phyloP scores from a whole-genome alignment of 129 eudicot genomes.

The Centrapalus pauciflorus region DNA sequence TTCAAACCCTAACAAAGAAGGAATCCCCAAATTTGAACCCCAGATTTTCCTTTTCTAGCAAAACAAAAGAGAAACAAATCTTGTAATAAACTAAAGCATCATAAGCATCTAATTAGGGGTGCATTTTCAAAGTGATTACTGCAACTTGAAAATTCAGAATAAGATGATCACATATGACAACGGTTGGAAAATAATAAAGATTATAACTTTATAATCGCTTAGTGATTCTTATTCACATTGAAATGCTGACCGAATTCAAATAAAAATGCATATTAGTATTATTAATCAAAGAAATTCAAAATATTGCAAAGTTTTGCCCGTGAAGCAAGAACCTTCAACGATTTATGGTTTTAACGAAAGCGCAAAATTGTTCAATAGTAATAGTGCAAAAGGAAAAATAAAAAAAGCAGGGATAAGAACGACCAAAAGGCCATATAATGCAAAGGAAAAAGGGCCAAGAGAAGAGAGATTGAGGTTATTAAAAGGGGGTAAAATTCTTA shows the following conservation, averaged over 20 bases:
- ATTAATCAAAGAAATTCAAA: neutral
- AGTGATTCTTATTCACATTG: neutral
- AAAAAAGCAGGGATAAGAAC: neutral
- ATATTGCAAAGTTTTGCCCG: neutral
- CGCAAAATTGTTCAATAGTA: no score
- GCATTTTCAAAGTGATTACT: no score
- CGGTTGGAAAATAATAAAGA: no score
- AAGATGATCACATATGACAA: no score
- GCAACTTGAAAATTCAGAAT: no score
- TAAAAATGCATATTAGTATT: no score
- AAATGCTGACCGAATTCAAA: neutral
- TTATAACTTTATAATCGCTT: no score
- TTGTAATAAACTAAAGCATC: neutral
- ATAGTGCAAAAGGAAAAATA: no score
- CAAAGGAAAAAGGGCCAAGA: neutral
- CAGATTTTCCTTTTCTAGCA: neutral
- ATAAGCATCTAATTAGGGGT: neutral
- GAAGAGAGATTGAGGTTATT: neutral
- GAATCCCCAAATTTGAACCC: neutral
- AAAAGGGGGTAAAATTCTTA: neutral
- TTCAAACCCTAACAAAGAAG: neutral
- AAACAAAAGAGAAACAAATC: neutral
- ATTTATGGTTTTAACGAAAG: no score
- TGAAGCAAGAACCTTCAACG: neutral
- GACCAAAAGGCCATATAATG: neutral